phyloP scores from a whole-genome alignment of 768 basidiomycete genomes.

The Psilocybe cyanescens region DNA sequence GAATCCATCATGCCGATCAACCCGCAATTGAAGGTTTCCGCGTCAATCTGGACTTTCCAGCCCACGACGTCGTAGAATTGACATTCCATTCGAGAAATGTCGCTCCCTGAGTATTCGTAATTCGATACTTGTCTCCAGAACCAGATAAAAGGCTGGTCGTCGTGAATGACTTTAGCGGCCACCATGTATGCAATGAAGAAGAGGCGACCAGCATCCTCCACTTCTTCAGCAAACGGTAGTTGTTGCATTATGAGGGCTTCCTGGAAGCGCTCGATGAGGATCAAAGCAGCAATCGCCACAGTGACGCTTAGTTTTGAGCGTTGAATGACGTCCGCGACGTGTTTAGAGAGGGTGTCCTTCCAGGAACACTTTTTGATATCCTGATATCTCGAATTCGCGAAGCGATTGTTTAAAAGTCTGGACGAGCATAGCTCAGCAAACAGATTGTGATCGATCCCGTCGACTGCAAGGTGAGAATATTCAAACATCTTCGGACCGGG shows the following conservation, averaged over 20 bases:
- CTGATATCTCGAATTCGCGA: conserved; percentile 9
- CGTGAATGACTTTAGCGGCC: conserved; percentile 20
- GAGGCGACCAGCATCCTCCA: conserved; percentile 20
- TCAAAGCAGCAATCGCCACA: conserved; percentile 16
- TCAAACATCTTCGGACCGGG: conserved; percentile 13
- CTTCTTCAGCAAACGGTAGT: conserved; percentile 1
- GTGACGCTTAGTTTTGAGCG: conserved; percentile 15
- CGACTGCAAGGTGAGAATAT: conserved; percentile 14
- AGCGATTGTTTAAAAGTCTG: conserved; percentile 7
- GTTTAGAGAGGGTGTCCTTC: conserved; percentile 7
- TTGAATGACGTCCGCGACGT: conserved; percentile 17
- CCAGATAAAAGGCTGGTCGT: conserved; percentile 10
- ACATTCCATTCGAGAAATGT: conserved; percentile 15
- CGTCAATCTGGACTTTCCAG: conserved; percentile 20
- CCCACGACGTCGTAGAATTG: conserved; percentile 18
- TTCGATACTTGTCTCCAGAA: conserved; percentile 19
- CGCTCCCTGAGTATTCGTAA: conserved; percentile 12
- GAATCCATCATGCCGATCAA: conserved; percentile 15
- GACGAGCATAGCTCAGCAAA: conserved; percentile 18
- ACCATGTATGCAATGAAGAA: conserved; percentile 22
- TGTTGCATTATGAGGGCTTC: not conserved
- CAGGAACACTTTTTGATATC: not conserved
- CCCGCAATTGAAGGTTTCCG: conserved; percentile 3
- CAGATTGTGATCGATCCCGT: conserved; percentile 19
- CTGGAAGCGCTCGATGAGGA: conserved; percentile 17